phyloP scores from a whole-genome alignment of 257 asterid species.

The Nicotiana noctiflora region DNA sequence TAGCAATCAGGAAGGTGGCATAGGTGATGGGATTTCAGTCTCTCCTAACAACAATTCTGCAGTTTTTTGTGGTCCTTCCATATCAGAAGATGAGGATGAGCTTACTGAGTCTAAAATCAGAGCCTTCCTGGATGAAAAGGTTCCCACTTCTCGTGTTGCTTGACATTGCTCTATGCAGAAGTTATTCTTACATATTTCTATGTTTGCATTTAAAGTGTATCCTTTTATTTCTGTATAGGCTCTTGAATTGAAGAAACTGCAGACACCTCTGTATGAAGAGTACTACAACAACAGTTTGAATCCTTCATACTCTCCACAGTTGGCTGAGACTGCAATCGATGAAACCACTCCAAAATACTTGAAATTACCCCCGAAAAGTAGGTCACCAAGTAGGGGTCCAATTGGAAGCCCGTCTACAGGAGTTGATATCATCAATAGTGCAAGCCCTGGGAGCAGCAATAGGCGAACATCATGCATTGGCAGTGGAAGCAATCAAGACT shows the following conservation, averaged over 20 bases:
- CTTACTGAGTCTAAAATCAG: conserved; percentile 36
- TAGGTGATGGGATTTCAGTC: conserved; percentile 5
- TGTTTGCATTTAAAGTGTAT: neutral
- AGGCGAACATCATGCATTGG: conserved; percentile 19
- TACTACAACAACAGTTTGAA: conserved; percentile 34
- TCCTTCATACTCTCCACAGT: conserved; percentile 26
- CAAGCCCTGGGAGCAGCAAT: conserved; percentile 34
- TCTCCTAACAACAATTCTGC: conserved; percentile 17
- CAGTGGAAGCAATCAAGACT: conserved; percentile 13
- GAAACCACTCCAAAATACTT: conserved; percentile 23
- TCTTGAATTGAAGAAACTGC: conserved; percentile 30
- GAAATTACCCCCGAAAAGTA: conserved; percentile 37
- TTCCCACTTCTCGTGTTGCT: neutral
- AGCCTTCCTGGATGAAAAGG: conserved; percentile 39
- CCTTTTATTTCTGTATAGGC: conserved; percentile 15
- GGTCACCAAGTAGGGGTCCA: conserved; percentile 28
- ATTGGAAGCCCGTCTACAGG: conserved; percentile 20
- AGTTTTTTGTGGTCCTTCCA: conserved; percentile 15
- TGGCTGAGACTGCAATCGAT: conserved; percentile 19
- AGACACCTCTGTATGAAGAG: conserved; percentile 35
- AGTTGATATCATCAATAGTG: conserved; percentile 13
- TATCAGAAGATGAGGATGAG: conserved; percentile 37
- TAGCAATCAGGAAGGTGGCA: conserved; percentile 8
- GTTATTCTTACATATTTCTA: neutral
- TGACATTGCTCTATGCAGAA: neutral